A percentile compares a stretch with the other conserved stretches of the same genome.
Evolutionary conservation across 1,284 basidiomycete species (phyloP).

Genomic region (Ustanciosporium gigantosporum): DNA sequence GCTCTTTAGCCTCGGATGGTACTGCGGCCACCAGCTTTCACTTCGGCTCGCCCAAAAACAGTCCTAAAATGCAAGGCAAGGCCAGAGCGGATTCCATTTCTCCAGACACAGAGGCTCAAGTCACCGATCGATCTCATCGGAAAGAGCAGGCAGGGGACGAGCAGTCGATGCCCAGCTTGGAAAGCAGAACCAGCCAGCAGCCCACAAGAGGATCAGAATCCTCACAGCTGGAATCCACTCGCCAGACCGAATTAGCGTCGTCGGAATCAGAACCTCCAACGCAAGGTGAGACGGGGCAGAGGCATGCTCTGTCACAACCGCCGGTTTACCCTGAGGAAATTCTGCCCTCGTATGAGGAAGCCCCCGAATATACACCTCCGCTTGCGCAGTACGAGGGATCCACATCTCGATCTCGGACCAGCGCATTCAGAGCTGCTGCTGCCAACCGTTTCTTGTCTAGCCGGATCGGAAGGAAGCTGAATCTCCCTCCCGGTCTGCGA

Average conservation of each 20-base stretch:
- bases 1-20: constrained; percentile 26
- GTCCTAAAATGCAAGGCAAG: constrained; percentile 3
- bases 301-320: constrained; percentile 6
- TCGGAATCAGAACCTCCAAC: no score
- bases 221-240: no score
- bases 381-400: constrained; percentile 7
- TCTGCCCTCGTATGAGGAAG: constrained; percentile 29
- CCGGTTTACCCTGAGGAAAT: constrained; percentile 23
- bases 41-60: constrained; percentile 17
- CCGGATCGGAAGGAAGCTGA: constrained; percentile 33
- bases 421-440: constrained; percentile 22
- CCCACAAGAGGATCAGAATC: no score
- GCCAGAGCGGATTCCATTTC: not conserved
- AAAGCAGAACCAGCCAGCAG: no score
- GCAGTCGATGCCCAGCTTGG: not conserved
- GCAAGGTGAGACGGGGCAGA: not conserved
- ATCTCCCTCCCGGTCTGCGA: constrained; percentile 16
- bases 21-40: constrained; percentile 36
- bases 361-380: constrained; percentile 27
- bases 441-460: constrained; percentile 31
- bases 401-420: constrained; percentile 14
- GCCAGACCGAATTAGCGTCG: no score
- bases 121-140: not conserved
- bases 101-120: no score
- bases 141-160: not conserved